phyloP scores from a whole-genome alignment of 2,329 filamentous ascomycete genomes.

The Dryadomyces quercivorus region DNA sequence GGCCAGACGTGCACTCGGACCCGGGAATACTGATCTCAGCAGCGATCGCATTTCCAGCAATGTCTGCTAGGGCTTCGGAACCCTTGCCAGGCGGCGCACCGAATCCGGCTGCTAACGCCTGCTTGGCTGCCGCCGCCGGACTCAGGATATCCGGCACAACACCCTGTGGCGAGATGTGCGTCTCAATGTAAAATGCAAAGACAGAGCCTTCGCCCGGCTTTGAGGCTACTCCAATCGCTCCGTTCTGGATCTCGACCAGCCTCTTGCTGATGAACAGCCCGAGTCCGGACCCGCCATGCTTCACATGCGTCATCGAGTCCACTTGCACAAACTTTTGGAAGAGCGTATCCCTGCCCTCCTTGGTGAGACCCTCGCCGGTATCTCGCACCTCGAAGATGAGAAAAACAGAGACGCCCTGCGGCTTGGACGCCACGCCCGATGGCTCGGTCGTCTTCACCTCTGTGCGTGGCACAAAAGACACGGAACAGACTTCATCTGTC shows the following conservation, averaged over 20 bases:
- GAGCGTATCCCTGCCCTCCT: constrained; percentile 59
- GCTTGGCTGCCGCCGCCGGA: constrained; percentile 8
- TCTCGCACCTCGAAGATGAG: constrained; percentile 66
- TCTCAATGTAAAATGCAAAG: constrained; percentile 64
- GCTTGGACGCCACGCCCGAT: too few species aligned
- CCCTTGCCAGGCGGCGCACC: not conserved
- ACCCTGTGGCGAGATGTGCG: constrained; percentile 29
- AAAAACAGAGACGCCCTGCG: constrained; percentile 38
- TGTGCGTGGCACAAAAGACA: constrained; percentile 49
- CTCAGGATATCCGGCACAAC: constrained; percentile 26
- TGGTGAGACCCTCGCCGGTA: constrained; percentile 60
- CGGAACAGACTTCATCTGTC: constrained; percentile 28
- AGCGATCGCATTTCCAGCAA: not conserved
- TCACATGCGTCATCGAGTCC: constrained; percentile 61
- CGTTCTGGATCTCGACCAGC: constrained; percentile 70
- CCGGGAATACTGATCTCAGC: not conserved
- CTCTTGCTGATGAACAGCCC: constrained; percentile 70
- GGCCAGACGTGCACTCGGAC: not conserved
- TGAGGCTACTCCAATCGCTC: constrained; percentile 65
- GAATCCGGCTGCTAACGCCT: not conserved
- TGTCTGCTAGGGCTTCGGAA: not conserved
- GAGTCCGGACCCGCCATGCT: constrained; percentile 68
- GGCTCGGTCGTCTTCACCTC: not conserved
- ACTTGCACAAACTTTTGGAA: constrained; percentile 74
- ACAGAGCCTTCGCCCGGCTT: constrained; percentile 57